These are phyloP conservation scores for Aspergillus pseudoviridinutans DNA, from an alignment of 2,329 filamentous ascomycete genomes.

Conservation along the genomic window DNA sequence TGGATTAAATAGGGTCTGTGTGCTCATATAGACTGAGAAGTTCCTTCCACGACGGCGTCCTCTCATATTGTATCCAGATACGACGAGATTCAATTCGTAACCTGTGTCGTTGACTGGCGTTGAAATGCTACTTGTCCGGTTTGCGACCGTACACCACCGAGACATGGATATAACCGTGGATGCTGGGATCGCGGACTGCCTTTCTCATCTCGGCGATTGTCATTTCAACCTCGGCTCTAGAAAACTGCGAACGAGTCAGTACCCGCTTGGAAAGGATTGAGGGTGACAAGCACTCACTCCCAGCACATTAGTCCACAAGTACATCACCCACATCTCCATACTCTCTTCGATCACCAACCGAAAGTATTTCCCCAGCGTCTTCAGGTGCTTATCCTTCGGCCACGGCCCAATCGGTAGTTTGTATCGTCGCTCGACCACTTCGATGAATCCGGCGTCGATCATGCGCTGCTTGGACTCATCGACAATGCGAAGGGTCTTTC, in stretches of 20 bases:
- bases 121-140: not conserved
- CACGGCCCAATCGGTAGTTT: slow-evolving; percentile 24
- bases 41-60: not conserved
- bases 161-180: not conserved
- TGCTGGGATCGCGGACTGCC: not conserved
- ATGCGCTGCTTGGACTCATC: slow-evolving; percentile 25
- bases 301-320: slow-evolving; percentile 21
- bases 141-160: not conserved
- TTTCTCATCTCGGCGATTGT: not conserved
- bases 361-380: slow-evolving; percentile 20
- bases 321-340: slow-evolving; percentile 27
- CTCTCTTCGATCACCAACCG: slow-evolving; percentile 24
- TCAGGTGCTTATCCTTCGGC: slow-evolving; percentile 14
- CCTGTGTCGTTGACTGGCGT: too few relatives aligned
- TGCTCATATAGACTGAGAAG: too few relatives aligned
- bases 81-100: not conserved
- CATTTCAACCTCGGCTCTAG: not conserved
- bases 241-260: not conserved
- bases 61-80: not conserved
- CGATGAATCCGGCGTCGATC: slow-evolving; percentile 21
- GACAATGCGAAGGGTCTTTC: slow-evolving; percentile 18
- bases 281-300: slow-evolving; percentile 14
- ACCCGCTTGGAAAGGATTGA: not conserved
- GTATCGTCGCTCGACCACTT: slow-evolving; percentile 22
- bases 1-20: slow-evolving; percentile 13